Conservation (phyloP, 176 grass and related monocot genomes). For the Oryza glaberrima region DNA sequence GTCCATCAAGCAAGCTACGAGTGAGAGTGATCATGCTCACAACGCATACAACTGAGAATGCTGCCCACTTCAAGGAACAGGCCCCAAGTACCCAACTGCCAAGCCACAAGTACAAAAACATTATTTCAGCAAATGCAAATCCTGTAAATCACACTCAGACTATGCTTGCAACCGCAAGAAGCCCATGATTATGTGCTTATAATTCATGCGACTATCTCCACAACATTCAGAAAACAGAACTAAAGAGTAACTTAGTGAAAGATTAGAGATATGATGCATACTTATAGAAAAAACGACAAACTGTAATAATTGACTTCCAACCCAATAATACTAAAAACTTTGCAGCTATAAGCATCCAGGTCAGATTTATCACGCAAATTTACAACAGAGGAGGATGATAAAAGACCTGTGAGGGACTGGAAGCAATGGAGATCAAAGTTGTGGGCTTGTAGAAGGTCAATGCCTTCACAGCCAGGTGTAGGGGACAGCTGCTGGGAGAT, state of each 20-base stretch:
- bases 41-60: not conserved
- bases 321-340: constrained; percentile 6
- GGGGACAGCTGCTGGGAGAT: constrained; percentile 97
- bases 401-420: constrained; percentile 86
- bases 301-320: constrained; percentile 6
- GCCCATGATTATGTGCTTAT: constrained; percentile 5
- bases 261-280: not conserved
- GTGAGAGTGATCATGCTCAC: not conserved
- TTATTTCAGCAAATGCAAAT: not conserved
- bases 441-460: constrained; percentile 78
- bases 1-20: not conserved
- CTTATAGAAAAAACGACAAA: not conserved
- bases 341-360: not conserved
- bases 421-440: constrained; percentile 97
- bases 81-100: not conserved
- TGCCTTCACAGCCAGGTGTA: constrained; percentile 69
- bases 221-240: not conserved
- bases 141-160: not conserved
- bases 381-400: constrained; percentile 3
- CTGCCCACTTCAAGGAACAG: not conserved
- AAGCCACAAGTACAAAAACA: not conserved
- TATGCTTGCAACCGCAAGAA: not conserved
- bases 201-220: not conserved
- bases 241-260: not conserved
- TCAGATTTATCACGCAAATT: constrained; percentile 7